Conservation (phyloP, 805 yeast genomes). For the Schizosaccharomyces octosporus region DNA sequence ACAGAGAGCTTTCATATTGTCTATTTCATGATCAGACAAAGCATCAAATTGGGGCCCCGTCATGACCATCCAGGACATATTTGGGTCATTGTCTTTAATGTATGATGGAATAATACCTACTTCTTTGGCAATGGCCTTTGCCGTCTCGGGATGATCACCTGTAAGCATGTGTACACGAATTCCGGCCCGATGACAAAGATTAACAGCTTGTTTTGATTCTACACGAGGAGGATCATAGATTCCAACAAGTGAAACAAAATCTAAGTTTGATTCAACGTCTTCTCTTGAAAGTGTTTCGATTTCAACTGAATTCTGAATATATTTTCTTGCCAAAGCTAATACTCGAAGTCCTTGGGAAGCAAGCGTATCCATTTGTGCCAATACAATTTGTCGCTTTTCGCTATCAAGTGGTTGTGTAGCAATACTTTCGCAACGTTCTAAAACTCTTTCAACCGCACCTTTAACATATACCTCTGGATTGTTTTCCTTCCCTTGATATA, state of each 20-base stretch:
- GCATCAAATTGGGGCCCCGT: constrained; percentile 49
- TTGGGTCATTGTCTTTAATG: constrained; percentile 10
- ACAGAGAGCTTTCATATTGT: constrained; percentile 39
- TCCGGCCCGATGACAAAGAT: constrained; percentile 46
- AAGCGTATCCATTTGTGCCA: constrained; percentile 30
- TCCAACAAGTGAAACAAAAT: constrained; percentile 45
- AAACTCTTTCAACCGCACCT: constrained; percentile 55
- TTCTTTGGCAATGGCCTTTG: constrained; percentile 55
- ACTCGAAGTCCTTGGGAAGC: constrained; percentile 49
- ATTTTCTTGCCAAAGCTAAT: constrained; percentile 38
- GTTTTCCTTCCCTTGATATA: constrained; percentile 16
- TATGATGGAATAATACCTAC: constrained; percentile 44
- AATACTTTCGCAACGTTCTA: constrained; percentile 11
- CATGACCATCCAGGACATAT: constrained; percentile 45
- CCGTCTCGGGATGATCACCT: constrained; percentile 62
- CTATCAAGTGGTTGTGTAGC: constrained; percentile 16
- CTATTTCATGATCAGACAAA: constrained; percentile 35
- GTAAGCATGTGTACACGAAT: constrained; percentile 62
- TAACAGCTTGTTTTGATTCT: constrained; percentile 42
- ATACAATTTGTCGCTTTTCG: constrained; percentile 20
- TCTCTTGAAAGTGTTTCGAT: constrained; percentile 18
- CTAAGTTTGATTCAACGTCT: constrained; percentile 26
- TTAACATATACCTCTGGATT: constrained; percentile 24
- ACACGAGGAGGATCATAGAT: constrained; percentile 60
- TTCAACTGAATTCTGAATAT: constrained; percentile 7